Evolutionary conservation across 2,329 filamentous ascomycete species (phyloP).

Genomic region (Cladorrhinum sp.): DNA sequence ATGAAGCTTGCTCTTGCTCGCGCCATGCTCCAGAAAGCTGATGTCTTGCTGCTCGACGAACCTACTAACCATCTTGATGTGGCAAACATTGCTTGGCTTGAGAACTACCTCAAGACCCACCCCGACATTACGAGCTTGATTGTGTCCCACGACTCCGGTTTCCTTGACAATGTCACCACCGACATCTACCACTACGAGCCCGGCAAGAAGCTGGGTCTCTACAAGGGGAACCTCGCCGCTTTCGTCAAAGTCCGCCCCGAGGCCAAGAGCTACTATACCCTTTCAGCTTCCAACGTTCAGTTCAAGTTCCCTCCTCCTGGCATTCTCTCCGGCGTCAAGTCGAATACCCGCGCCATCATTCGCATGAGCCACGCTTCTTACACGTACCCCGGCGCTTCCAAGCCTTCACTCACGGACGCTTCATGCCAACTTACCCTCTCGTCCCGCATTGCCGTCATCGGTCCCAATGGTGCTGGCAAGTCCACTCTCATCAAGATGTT

Average conservation of each 20-base stretch:
- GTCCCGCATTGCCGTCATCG: slow-evolving; percentile 92
- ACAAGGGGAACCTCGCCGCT: slow-evolving; percentile 75
- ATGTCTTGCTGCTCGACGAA: slow-evolving; percentile 94
- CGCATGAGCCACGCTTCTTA: slow-evolving; percentile 90
- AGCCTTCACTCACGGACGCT: slow-evolving; percentile 83
- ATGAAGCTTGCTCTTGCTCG: slow-evolving; percentile 98
- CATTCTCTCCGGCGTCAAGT: slow-evolving; percentile 93
- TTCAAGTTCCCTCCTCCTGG: slow-evolving; percentile 98
- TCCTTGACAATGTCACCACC: slow-evolving; percentile 95
- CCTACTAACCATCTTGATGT: slow-evolving; percentile 98
- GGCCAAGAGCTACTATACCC: slow-evolving; percentile 96
- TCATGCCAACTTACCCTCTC: slow-evolving; percentile 86
- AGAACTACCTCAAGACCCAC: slow-evolving; percentile 93
- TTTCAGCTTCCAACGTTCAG: slow-evolving; percentile 81
- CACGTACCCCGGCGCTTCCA: slow-evolving; percentile 85
- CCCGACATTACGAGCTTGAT: slow-evolving; percentile 96
- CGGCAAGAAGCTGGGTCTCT: slow-evolving; percentile 87
- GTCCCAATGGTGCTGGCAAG: slow-evolving; percentile 96
- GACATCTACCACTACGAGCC: slow-evolving; percentile 99
- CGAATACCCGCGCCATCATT: slow-evolving; percentile 86
- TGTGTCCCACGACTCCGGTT: slow-evolving; percentile 96
- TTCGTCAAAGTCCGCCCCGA: slow-evolving; percentile 91
- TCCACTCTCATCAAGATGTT: slow-evolving; percentile 97
- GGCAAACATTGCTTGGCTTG: slow-evolving; percentile 91
- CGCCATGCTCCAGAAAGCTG: slow-evolving; percentile 95